Base-by-base conservation (phyloP, 1,284 basidiomycete genomes). In the Phlebopus sp. region DNA sequence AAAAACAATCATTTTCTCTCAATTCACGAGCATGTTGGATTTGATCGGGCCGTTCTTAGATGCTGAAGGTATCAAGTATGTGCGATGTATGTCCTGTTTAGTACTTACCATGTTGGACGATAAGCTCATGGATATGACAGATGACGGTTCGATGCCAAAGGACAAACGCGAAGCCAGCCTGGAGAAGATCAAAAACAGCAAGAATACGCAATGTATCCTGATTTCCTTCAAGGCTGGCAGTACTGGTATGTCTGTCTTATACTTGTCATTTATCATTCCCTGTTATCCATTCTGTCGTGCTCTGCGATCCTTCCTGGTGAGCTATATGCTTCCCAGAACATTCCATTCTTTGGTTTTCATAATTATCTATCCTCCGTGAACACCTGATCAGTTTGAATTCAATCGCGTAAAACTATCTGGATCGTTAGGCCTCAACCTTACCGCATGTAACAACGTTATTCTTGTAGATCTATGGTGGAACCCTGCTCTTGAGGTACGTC, bases 141-240 rank as follows among this genome's bases (percentile, higher is more conserved):
- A 94, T 70, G 92, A 97, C 59, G 94, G 94, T 0, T 81, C 80
- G 1, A 94, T 97, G 90, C 69, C 72, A 10, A 82, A 87, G 46
- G 78, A 79, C 31, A 78, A 90, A 53, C 84, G 95, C 15, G 87
- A 93, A 58, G 76, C 73, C 8, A 81, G 88, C 4, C 69, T 98
- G 19, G 72, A 83, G 19, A 78, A 76, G 52, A 95, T 99, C 67
- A 82, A 81, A 60, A 80, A 61, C 21, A 80, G 79, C 59, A 64
- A 69, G 9, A 72, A 60, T 3, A 79, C 76, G 13, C 78, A 75
- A 19, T 82, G 96, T 32, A 97, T 98, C 51, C 71, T 99, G 52
- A 96, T 98, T 53, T 97, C 93, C 0, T 96, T 98, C 82, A 97
- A 97, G 67, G 92, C 94, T 11, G 94, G 94, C 2, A 90, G 87